These are phyloP conservation scores for Aspergillus sclerotiicarbonarius DNA, from an alignment of 495 filamentous ascomycete species.

Conservation along the genomic window DNA sequence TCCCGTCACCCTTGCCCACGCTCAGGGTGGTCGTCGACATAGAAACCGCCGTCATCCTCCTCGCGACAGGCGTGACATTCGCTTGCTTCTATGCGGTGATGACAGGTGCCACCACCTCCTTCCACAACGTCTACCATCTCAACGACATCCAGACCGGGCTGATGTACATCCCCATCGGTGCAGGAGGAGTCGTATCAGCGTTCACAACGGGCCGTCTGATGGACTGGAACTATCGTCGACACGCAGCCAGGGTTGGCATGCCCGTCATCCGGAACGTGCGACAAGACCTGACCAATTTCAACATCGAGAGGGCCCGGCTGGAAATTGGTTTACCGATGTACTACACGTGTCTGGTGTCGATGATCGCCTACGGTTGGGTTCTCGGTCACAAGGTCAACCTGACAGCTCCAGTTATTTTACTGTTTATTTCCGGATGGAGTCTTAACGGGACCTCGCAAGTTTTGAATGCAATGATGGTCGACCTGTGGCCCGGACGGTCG, in stretches of 20 bases:
- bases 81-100: conserved; percentile 43
- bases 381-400: conserved; percentile 45
- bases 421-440: conserved; percentile 54
- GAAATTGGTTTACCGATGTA: conserved; percentile 47
- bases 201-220: conserved; percentile 54
- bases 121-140: conserved; percentile 60
- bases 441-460: conserved; percentile 50
- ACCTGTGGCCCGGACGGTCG: conserved; percentile 56
- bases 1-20: conserved; percentile 59
- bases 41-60: conserved; percentile 48
- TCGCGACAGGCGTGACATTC: conserved; percentile 45
- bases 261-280: conserved; percentile 46
- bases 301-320: conserved; percentile 58
- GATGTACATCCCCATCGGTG: conserved; percentile 49
- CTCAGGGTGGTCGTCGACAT: conserved; percentile 56
- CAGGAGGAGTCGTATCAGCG: conserved; percentile 19
- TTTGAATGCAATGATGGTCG: conserved; percentile 50
- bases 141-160: conserved; percentile 65
- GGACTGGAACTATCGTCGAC: conserved; percentile 56
- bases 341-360: conserved; percentile 35
- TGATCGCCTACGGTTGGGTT: conserved; percentile 59
- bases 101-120: conserved; percentile 56
- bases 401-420: conserved; percentile 51
- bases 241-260: conserved; percentile 46
- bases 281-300: conserved; percentile 53